phyloP scores from a whole-genome alignment of 805 yeast species.

The Clavispora vitiphila region DNA sequence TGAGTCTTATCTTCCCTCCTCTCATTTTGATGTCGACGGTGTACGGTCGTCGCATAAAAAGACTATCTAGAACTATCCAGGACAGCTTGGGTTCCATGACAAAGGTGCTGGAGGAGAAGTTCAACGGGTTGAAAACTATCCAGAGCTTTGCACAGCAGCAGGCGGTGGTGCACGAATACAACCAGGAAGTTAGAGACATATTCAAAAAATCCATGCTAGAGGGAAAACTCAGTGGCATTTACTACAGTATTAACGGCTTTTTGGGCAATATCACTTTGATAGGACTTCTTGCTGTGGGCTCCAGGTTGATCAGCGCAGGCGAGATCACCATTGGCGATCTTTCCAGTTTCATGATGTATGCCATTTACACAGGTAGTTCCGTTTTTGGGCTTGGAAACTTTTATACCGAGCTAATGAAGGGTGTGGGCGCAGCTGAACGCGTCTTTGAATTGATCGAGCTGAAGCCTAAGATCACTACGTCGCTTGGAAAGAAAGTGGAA shows the following conservation, averaged over 20 bases:
- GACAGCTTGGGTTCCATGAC: conserved; percentile 81
- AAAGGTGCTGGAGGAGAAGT: conserved; percentile 87
- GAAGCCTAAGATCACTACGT: conserved; percentile 65
- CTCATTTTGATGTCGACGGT: conserved; percentile 71
- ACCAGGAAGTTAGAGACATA: conserved; percentile 61
- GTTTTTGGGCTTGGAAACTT: conserved; percentile 87
- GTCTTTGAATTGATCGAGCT: conserved; percentile 82
- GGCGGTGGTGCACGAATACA: conserved; percentile 70
- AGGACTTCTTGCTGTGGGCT: conserved; percentile 75
- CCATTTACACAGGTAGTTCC: conserved; percentile 90
- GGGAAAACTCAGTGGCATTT: conserved; percentile 71
- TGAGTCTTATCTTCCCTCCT: conserved; percentile 80
- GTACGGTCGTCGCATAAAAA: conserved; percentile 76
- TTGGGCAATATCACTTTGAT: conserved; percentile 78
- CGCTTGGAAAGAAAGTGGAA: conserved; percentile 49
- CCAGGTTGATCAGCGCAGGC: conserved; percentile 74
- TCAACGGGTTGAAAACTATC: conserved; percentile 78
- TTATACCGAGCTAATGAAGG: conserved; percentile 93
- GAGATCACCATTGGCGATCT: conserved; percentile 81
- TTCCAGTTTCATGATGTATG: conserved; percentile 91
- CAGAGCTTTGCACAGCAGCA: conserved; percentile 87
- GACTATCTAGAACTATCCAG: conserved; percentile 71
- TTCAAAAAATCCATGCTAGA: conserved; percentile 71
- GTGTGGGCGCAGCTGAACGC: conserved; percentile 92
- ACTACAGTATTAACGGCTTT: conserved; percentile 74